Evolutionary conservation across 345 rosid genomes (phyloP), one percentile per base, ranked within the genome.

Genomic region (Rhodomyrtus tomentosa): DNA sequence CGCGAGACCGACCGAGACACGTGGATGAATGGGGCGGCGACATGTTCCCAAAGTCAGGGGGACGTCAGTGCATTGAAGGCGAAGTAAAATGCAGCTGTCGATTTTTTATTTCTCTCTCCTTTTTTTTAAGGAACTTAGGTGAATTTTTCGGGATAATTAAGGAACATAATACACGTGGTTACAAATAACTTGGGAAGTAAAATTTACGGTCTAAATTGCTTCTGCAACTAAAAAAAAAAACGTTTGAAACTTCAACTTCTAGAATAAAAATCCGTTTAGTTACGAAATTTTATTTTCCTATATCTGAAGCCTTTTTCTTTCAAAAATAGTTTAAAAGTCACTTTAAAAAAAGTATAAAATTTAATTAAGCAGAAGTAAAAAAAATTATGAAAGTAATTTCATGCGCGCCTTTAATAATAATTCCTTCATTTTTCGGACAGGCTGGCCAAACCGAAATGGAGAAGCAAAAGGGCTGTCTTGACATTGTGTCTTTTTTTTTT

Each of bases 11-110:
- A 74, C 92, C 51, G 0, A 2, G 42, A 85, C 58, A 88, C 88
- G 85, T 88, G 92, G 87, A 4, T 83, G n/a, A 82, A 88, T 89
- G 1, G 25, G 14, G 55, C 5, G 27, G 13, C 10, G 90, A 74
- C 93, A 82, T 86, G 84, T 88, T 89, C 32, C 88, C 80, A 54
- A 0, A 36, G 91, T 32, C 51, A 85, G 74, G 88, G 89, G 84
- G n/a, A 12, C 3, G 52, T 38, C 68, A 36, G 45, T 20, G 24
- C 45, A 68, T 18, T 32, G 45, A 68, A 68, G 76, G 76, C 24
- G 76, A 68, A 36, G 76, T 18, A 36, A 68, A 18, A 18, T 68
- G 76, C 45, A 8, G 76, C 45, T 36, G 76, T 18, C 76, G 45
- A 18, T 36, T 68, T 52, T 53, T 52, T 59, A 14, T 29, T 8